Evolutionary conservation across 768 basidiomycete species (phyloP).

Genomic region (Mycena metata): DNA sequence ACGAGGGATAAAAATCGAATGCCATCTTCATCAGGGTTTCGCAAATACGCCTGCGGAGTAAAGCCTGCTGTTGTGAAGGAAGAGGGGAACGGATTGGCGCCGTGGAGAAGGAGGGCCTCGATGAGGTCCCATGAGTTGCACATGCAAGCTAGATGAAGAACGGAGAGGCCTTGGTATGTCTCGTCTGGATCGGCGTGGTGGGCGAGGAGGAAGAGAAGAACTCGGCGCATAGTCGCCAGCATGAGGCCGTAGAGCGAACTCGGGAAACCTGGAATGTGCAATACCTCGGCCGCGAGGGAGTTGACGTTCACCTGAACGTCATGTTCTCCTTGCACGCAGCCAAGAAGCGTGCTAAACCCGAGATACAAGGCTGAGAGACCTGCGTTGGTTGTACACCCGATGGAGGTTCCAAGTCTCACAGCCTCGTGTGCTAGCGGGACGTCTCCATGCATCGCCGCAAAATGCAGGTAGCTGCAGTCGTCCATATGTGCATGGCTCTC

Average conservation of each 20-base stretch:
- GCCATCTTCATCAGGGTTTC: not conserved
- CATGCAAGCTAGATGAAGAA: not conserved
- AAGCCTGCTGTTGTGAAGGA: not conserved
- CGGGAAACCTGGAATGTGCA: too few species aligned
- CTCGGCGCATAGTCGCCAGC: not conserved
- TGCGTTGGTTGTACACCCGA: not conserved
- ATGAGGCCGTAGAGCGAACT: not conserved
- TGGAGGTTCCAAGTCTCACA: not conserved
- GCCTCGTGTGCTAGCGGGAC: slow-evolving; percentile 3
- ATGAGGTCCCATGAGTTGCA: slow-evolving; percentile 1
- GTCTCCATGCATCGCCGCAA: not conserved
- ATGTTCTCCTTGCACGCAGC: not conserved
- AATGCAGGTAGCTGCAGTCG: slow-evolving; percentile 9
- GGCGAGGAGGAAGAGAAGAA: not conserved
- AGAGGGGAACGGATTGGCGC: not conserved
- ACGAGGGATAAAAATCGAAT: not conserved
- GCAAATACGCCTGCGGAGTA: not conserved
- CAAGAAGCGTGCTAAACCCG: not conserved
- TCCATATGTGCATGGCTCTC: not conserved
- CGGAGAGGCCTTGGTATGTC: not conserved
- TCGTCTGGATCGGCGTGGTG: slow-evolving; percentile 18
- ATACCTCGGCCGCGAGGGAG: too few species aligned
- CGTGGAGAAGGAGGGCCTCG: slow-evolving; percentile 7
- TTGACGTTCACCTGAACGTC: too few species aligned
- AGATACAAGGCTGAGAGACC: not conserved